phyloP scores from a whole-genome alignment of 2,329 filamentous ascomycete genomes.

The Ophiocordyceps camponoti-floridani region DNA sequence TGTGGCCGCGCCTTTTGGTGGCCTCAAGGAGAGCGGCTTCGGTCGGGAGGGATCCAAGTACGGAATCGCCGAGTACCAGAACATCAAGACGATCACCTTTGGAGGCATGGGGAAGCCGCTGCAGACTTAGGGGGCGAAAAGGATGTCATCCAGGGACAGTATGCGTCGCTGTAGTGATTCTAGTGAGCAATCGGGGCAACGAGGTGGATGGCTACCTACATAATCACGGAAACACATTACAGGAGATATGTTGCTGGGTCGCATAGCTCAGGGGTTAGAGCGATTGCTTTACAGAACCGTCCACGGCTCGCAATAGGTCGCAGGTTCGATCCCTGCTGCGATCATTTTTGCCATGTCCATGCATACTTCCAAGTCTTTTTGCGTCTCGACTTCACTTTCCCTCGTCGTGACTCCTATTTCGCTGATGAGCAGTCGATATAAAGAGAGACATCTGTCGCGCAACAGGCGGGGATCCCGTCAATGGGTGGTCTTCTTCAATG shows the following conservation, averaged over 20 bases:
- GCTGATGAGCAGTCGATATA: too few species aligned
- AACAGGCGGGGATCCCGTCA: too few species aligned
- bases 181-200: too few species aligned
- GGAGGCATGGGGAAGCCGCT: conserved; percentile 38
- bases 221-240: not conserved
- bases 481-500: too few species aligned
- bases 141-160: not conserved
- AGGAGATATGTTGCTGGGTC: not conserved
- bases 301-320: conserved; percentile 18
- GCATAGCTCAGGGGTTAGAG: conserved; percentile 16
- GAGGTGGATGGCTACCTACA: too few species aligned
- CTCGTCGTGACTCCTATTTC: not conserved
- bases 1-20: conserved; percentile 48
- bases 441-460: too few species aligned
- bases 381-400: not conserved
- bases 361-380: conserved; percentile 1
- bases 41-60: conserved; percentile 64
- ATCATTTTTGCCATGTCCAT: conserved; percentile 8
- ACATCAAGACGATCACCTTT: conserved; percentile 46
- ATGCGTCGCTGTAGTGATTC: too few species aligned
- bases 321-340: conserved; percentile 26
- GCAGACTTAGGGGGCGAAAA: conserved; percentile 17
- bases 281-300: conserved; percentile 1
- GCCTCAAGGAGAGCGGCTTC: conserved; percentile 69
- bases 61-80: conserved; percentile 58